phyloP scores from a whole-genome alignment of 2,329 filamentous ascomycete species.

The Chrysosporium keratinophilum region DNA sequence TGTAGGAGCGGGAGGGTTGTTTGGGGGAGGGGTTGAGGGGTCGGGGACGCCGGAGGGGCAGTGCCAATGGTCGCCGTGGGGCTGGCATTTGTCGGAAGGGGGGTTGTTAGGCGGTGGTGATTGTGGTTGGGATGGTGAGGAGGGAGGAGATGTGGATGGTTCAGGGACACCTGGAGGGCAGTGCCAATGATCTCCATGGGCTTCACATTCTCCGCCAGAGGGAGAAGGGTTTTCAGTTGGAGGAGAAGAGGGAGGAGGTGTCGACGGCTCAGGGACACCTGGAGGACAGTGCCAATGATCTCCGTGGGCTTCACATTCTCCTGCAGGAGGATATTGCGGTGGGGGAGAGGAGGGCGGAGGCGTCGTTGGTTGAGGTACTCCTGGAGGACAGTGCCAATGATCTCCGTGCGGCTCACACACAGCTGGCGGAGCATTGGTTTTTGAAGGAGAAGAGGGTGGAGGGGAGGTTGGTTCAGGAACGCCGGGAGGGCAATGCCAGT shows the following conservation, averaged over 20 bases:
- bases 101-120: not conserved
- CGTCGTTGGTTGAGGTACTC: not conserved
- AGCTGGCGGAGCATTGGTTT: not conserved
- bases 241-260: not conserved
- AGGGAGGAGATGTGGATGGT: not conserved
- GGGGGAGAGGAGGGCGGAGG: not conserved
- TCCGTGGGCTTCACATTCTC: not conserved
- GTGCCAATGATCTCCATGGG: not conserved
- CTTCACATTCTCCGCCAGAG: not conserved
- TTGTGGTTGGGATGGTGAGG: not conserved
- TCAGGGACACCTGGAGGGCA: not conserved
- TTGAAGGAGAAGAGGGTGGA: not conserved
- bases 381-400: not conserved
- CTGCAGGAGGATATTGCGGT: not conserved
- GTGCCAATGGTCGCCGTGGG: slow-evolving; percentile 7
- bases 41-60: slow-evolving; percentile 5
- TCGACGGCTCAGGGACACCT: slow-evolving; percentile 4
- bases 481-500: slow-evolving; percentile 9
- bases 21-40: slow-evolving; percentile 1
- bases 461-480: slow-evolving; percentile 4
- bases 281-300: slow-evolving; percentile 7
- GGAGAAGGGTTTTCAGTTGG: not conserved
- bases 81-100: not conserved
- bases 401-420: too few relatives aligned
- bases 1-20: not conserved